These are phyloP conservation scores for Pinguiococcus pyrenoidosus DNA, from an alignment of 108 stramenopile species.

Conservation along the genomic window DNA sequence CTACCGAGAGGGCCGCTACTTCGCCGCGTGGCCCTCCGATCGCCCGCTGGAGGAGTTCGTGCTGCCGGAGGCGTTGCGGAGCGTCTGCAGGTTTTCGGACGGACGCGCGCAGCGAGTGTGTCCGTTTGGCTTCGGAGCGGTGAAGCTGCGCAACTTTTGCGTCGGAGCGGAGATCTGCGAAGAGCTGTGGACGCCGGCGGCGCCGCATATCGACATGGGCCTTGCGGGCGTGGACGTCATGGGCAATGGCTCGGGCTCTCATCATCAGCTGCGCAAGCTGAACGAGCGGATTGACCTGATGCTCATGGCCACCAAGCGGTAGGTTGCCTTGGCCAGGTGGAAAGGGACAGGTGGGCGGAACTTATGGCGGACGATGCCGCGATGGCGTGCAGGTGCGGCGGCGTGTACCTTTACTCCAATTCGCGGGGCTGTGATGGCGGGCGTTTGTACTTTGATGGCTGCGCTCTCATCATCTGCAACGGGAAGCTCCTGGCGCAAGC, in stretches of 20 bases:
- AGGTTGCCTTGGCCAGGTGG: constrained; percentile 50
- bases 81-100: no score
- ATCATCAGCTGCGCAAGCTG: constrained; percentile 69
- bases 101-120: constrained; percentile 41
- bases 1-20: constrained; percentile 86
- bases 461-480: constrained; percentile 79
- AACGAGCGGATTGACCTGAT: constrained; percentile 21
- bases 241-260: constrained; percentile 85
- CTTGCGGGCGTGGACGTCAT: constrained; percentile 86
- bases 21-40: constrained; percentile 57
- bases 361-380: constrained; percentile 66
- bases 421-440: constrained; percentile 95
- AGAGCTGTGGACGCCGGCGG: constrained; percentile 84
- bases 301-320: constrained; percentile 15
- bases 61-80: constrained; percentile 30
- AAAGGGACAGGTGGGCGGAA: constrained; percentile 59
- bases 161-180: constrained; percentile 92
- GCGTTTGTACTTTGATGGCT: constrained; percentile 80
- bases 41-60: constrained; percentile 17
- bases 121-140: constrained; percentile 54
- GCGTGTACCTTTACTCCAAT: constrained; percentile 92
- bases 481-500: constrained; percentile 82
- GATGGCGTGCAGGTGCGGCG: constrained; percentile 84
- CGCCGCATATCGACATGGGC: constrained; percentile 70
- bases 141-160: constrained; percentile 53